Evolutionary conservation across 169 alveolate species (phyloP).

Genomic region (Plasmodium gonderi): DNA sequence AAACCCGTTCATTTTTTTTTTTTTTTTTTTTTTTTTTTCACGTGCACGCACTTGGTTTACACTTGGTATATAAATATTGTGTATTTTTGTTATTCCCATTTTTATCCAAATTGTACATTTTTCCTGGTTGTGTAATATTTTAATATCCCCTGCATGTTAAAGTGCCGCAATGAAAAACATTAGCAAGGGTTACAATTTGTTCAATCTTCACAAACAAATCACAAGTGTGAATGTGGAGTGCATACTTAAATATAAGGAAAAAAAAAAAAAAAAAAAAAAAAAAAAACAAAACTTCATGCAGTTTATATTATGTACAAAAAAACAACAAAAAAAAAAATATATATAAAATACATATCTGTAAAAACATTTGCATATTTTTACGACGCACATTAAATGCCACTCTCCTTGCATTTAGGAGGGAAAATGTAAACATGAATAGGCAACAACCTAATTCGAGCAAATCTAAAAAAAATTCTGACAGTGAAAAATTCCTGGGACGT

Average conservation of each 20-base stretch:
- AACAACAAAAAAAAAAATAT: neutral
- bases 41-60: neutral
- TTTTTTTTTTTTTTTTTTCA: neutral
- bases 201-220: neutral
- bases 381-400: neutral
- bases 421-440: neutral
- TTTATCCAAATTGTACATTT: neutral
- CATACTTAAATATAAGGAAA: neutral
- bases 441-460: constrained; percentile 1
- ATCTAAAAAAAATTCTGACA: neutral
- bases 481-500: neutral
- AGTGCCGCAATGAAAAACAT: neutral
- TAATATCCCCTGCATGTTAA: neutral
- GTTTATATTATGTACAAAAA: neutral
- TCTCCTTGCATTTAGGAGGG: neutral
- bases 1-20: neutral
- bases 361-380: neutral
- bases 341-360: neutral
- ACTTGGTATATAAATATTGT: neutral
- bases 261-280: neutral
- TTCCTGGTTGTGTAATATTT: neutral
- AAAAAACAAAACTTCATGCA: neutral
- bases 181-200: neutral
- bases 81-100: neutral
- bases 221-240: neutral